Conservation (phyloP, 257 asterid species). For the Solanum ossicruentum region DNA sequence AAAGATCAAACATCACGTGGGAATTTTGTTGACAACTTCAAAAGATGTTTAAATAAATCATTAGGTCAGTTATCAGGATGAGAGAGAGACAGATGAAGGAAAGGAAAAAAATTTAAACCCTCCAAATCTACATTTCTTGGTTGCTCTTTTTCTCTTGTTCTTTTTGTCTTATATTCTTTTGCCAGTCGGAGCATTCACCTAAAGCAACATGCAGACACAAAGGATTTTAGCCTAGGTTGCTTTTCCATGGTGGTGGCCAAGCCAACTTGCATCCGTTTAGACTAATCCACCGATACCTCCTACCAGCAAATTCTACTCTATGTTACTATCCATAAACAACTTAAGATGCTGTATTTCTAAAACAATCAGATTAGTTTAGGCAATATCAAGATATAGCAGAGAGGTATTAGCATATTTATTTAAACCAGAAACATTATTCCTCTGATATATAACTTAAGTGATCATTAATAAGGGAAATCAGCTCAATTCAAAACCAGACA, state of each 20-base stretch:
- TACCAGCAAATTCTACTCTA: neutral
- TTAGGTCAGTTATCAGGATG: neutral
- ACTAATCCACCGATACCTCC: neutral
- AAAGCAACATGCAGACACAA: neutral
- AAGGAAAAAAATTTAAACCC: neutral
- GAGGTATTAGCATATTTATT: neutral
- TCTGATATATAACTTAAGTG: neutral
- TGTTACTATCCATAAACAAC: neutral
- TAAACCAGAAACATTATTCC: neutral
- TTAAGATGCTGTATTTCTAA: neutral
- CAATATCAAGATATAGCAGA: neutral
- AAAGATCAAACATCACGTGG: neutral
- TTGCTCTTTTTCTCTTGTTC: neutral
- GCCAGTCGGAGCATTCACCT: neutral
- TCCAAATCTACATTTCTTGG: neutral
- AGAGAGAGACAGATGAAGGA: neutral
- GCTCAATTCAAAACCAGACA: neutral
- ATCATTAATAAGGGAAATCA: neutral
- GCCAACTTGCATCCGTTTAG: neutral
- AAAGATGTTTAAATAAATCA: neutral
- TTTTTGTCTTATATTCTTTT: neutral
- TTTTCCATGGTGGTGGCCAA: neutral
- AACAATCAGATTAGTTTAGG: neutral
- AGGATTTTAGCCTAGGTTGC: neutral
- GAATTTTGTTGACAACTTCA: neutral